Conservation (phyloP, 176 grass and related monocot species). For the Themeda triandra region DNA sequence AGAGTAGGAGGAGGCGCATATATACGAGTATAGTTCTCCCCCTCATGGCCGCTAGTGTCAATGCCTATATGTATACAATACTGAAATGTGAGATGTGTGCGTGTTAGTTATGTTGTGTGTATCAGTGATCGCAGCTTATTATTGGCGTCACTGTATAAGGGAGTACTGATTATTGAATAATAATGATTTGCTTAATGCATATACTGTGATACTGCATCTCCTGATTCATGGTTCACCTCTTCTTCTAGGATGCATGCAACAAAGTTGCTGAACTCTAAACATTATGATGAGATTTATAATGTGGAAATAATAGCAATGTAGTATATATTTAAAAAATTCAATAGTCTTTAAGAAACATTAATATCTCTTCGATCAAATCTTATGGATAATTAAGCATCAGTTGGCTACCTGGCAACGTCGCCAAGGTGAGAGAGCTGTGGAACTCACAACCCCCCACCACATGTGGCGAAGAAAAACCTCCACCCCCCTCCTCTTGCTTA, state of each 20-base stretch:
- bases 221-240: not conserved
- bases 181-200: not conserved
- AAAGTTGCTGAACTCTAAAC: not conserved
- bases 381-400: too few relatives aligned
- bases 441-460: too few relatives aligned
- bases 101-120: not conserved
- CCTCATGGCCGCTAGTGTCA: conserved; percentile 3
- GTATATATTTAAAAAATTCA: too few relatives aligned
- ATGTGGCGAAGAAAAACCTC: too few relatives aligned
- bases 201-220: not conserved
- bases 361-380: too few relatives aligned
- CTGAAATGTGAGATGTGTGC: too few relatives aligned
- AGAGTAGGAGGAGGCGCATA: conserved; percentile 31
- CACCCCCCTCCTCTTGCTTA: too few relatives aligned
- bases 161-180: not conserved
- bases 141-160: not conserved
- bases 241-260: not conserved
- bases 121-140: not conserved
- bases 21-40: conserved; percentile 19
- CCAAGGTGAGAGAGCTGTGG: too few relatives aligned
- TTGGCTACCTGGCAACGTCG: too few relatives aligned
- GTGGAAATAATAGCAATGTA: not conserved
- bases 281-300: not conserved
- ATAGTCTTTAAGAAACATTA: too few relatives aligned
- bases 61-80: too few relatives aligned